Evolutionary conservation across 768 basidiomycete genomes (phyloP).

Genomic region (Hygrophoropsis aurantiaca): DNA sequence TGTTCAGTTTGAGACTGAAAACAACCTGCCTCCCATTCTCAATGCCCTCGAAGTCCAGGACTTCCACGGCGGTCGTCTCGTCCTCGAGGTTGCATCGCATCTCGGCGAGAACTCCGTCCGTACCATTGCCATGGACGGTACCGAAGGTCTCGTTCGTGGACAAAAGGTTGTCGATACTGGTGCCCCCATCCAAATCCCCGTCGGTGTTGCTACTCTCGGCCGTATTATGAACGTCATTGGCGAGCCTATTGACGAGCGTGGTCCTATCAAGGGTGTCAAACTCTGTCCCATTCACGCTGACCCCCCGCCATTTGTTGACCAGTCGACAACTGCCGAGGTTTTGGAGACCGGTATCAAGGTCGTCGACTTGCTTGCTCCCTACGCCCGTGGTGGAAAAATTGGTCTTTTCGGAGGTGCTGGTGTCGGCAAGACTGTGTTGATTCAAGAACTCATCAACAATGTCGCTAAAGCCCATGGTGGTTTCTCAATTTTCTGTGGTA

Average conservation of each 20-base stretch:
- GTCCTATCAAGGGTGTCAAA: constrained; percentile 96
- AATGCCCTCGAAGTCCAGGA: constrained; percentile 98
- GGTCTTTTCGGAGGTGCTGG: constrained; percentile 99
- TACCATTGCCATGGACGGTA: constrained; percentile 99
- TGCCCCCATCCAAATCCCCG: constrained; percentile 93
- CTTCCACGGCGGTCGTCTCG: constrained; percentile 93
- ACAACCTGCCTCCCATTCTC: constrained; percentile 90
- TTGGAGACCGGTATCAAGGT: constrained; percentile 99
- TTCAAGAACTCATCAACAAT: constrained; percentile 99
- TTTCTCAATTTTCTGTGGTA: constrained; percentile 99
- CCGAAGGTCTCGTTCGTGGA: constrained; percentile 99
- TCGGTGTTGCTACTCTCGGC: constrained; percentile 91
- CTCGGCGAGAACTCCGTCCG: constrained; percentile 99
- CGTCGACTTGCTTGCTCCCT: constrained; percentile 98
- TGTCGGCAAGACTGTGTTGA: constrained; percentile 99
- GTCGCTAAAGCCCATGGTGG: constrained; percentile 99
- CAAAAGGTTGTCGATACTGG: constrained; percentile 97
- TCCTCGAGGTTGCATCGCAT: constrained; percentile 98
- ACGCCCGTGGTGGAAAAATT: constrained; percentile 99
- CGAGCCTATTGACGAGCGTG: constrained; percentile 99
- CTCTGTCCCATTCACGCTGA: constrained; percentile 94
- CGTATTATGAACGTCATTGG: constrained; percentile 99
- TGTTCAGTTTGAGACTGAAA: constrained; percentile 93
- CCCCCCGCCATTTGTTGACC: constrained; percentile 95
- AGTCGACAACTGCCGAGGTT: constrained; percentile 98